These are phyloP conservation scores for Phalaenopsis equestris DNA, from an alignment of 106 monocot species.

Conservation along the genomic window DNA sequence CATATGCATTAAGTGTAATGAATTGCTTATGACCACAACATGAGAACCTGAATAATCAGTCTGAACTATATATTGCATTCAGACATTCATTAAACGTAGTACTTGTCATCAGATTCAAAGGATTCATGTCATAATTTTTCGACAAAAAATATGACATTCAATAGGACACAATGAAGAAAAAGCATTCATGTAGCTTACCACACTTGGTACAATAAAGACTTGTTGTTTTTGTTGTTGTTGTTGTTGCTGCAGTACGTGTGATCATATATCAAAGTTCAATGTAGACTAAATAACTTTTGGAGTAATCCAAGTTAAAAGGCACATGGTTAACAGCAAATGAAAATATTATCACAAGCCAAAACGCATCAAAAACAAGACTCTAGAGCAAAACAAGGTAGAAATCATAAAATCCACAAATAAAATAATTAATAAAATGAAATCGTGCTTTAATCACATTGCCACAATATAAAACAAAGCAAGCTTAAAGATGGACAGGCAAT, in stretches of 20 bases:
- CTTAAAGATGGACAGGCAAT: background rate
- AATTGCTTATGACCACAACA: background rate
- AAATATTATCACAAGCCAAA: background rate
- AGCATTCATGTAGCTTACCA: no score
- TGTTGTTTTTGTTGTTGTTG: no score
- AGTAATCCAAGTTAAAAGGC: background rate
- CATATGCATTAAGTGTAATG: background rate
- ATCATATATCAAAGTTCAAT: background rate
- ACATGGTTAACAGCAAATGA: no score
- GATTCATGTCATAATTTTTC: no score
- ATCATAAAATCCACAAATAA: background rate
- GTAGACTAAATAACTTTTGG: background rate
- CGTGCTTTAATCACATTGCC: background rate
- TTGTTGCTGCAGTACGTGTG: no score
- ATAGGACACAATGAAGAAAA: no score
- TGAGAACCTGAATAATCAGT: background rate
- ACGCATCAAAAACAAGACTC: background rate
- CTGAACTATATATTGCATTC: no score
- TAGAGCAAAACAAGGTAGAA: background rate
- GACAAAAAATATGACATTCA: no score
- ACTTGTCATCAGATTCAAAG: no score
- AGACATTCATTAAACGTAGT: no score
- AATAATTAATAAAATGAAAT: background rate
- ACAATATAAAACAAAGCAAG: background rate
- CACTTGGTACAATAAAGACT: no score